Conservation (phyloP, 306 rosid genomes). For the Elaeagnus macrophylla region DNA sequence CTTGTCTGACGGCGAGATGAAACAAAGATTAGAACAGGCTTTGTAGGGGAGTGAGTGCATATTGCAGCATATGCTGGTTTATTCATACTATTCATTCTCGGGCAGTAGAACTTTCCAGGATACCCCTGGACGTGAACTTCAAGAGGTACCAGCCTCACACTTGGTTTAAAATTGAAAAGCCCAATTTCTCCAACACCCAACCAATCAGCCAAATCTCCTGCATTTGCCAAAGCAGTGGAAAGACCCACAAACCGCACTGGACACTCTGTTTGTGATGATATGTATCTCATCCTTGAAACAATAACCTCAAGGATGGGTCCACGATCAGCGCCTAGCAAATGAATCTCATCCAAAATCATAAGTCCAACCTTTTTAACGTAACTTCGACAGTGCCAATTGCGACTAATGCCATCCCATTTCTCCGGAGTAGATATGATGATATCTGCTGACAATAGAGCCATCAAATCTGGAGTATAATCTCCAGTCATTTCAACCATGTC, state of each 20-base stretch:
- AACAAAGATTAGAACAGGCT: slow-evolving; percentile 95
- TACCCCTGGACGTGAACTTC: slow-evolving; percentile 98
- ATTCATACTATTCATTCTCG: slow-evolving; percentile 96
- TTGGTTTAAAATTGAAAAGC: slow-evolving; percentile 96
- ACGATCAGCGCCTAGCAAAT: slow-evolving; percentile 93
- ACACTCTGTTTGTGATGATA: slow-evolving; percentile 94
- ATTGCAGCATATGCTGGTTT: slow-evolving; percentile 97
- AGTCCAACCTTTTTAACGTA: slow-evolving; percentile 96
- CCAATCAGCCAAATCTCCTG: slow-evolving; percentile 99
- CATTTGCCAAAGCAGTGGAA: slow-evolving; percentile 93
- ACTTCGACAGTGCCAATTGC: slow-evolving; percentile 93
- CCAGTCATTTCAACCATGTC: slow-evolving; percentile 99
- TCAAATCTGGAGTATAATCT: slow-evolving; percentile 89
- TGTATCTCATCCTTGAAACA: slow-evolving; percentile 95
- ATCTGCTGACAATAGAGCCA: slow-evolving; percentile 88
- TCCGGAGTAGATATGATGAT: slow-evolving; percentile 94
- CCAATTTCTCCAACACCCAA: slow-evolving; percentile 92
- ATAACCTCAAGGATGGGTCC: slow-evolving; percentile 99
- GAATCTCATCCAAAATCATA: slow-evolving; percentile 90
- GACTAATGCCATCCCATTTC: slow-evolving; percentile 99
- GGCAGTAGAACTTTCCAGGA: slow-evolving; percentile 97
- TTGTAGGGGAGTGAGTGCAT: slow-evolving; percentile 91
- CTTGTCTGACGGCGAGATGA: slow-evolving; percentile 96
- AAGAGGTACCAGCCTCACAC: slow-evolving; percentile 93
- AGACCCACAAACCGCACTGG: slow-evolving; percentile 83